Percentiles rank a stretch among this genome's conserved stretches.
These are phyloP conservation scores for Gracilaria gracilis DNA, from an alignment of 23 red algal genomes.

Conservation along the genomic window DNA sequence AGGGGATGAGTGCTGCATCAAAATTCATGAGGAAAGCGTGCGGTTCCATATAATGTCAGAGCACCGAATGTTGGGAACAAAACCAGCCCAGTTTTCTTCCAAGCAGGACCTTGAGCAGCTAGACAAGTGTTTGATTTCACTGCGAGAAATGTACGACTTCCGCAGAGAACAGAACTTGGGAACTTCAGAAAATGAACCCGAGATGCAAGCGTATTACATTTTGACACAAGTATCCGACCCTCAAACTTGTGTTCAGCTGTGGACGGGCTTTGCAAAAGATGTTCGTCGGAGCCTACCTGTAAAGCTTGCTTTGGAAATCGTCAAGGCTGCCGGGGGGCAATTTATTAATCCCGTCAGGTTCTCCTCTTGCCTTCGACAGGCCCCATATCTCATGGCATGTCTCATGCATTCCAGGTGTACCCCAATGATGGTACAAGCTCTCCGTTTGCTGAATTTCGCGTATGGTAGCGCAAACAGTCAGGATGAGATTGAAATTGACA, in stretches of 20 bases:
- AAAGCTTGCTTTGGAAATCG: conserved; percentile 51
- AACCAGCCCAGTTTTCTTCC: conserved; percentile 78
- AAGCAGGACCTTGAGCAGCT: conserved; percentile 97
- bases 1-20: conserved; percentile 77
- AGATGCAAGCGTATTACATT: conserved; percentile 72
- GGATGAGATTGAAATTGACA: conserved; percentile 31
- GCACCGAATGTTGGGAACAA: conserved; percentile 64
- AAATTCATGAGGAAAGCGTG: conserved; percentile 86
- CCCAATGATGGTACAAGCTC: conserved; percentile 46
- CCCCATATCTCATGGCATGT: conserved; percentile 55
- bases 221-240: conserved; percentile 55
- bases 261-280: conserved; percentile 32
- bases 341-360: conserved; percentile 19
- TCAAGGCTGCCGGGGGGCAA: conserved; percentile 24
- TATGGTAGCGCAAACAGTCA: conserved; percentile 26
- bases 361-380: conserved; percentile 44
- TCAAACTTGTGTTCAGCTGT: conserved; percentile 58
- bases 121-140: conserved; percentile 93
- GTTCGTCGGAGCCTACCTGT: conserved; percentile 36
- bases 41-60: conserved; percentile 95
- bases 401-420: conserved; percentile 55
- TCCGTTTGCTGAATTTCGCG: conserved; percentile 22
- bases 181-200: conserved; percentile 54
- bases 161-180: conserved; percentile 32
- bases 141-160: conserved; percentile 92